phyloP scores from a whole-genome alignment of 1,284 basidiomycete species.

The Puccinia coronata region DNA sequence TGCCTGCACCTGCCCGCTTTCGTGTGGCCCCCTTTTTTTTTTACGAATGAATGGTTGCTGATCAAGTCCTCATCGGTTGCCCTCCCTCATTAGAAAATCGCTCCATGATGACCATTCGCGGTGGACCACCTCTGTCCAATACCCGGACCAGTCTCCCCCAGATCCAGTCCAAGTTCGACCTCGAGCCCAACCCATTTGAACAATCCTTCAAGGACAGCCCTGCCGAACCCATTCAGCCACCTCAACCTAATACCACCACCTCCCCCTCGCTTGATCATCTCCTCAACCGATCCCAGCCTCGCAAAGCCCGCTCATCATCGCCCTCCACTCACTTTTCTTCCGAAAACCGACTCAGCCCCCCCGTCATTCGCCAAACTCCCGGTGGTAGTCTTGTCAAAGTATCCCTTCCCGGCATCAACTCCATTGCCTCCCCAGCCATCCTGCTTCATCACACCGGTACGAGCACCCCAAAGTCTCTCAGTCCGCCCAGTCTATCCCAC shows the following conservation, averaged over 20 bases:
- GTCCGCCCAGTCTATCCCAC: constrained; percentile 5
- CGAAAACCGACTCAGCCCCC: constrained; percentile 32
- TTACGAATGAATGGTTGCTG: constrained; percentile 19
- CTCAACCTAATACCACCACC: constrained; percentile 20
- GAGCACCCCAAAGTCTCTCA: constrained; percentile 24
- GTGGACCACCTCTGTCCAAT: constrained; percentile 41
- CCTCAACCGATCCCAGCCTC: constrained; percentile 12
- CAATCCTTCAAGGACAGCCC: constrained; percentile 72
- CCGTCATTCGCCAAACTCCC: constrained; percentile 36
- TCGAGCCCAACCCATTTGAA: constrained; percentile 95
- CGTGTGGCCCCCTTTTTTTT: no score
- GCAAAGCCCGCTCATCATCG: constrained; percentile 32
- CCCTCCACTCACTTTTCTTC: constrained; percentile 5
- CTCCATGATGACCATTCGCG: constrained; percentile 38
- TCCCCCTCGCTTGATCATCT: constrained; percentile 44
- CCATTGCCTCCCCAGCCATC: constrained; percentile 37
- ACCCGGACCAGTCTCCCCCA: constrained; percentile 43
- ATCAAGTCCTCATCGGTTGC: not conserved
- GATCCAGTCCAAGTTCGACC: constrained; percentile 57
- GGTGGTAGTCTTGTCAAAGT: constrained; percentile 35
- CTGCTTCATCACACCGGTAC: constrained; percentile 15
- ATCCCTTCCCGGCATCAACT: constrained; percentile 43
- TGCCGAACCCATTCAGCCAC: not conserved
- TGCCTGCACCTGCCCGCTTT: no score
- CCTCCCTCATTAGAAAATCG: not conserved